Evolutionary conservation across 768 basidiomycete species (phyloP).

Genomic region (Rhodotorula toruloides): DNA sequence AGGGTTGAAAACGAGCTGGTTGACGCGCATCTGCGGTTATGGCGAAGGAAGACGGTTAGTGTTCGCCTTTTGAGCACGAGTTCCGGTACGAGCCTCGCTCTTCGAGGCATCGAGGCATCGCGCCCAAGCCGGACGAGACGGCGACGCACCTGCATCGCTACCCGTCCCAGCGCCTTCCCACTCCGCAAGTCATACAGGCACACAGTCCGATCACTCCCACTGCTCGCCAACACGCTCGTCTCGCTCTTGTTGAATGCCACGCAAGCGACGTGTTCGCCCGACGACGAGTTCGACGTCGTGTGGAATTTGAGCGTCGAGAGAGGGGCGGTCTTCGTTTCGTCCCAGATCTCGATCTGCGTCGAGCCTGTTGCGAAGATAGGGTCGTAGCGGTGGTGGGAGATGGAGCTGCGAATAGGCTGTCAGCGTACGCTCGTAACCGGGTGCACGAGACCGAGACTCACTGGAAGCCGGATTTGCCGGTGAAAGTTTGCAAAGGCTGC

Average conservation of each 20-base stretch:
- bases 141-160: constrained; percentile 72
- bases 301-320: constrained; percentile 39
- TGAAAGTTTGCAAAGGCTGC: constrained; percentile 69
- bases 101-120: not conserved
- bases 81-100: not conserved
- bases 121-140: no score
- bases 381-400: constrained; percentile 87
- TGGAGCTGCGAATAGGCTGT: constrained; percentile 55
- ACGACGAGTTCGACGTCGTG: constrained; percentile 71
- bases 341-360: constrained; percentile 92
- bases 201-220: constrained; percentile 91
- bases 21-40: constrained; percentile 66
- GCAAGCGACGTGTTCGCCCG: constrained; percentile 78
- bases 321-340: constrained; percentile 68
- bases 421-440: constrained; percentile 10
- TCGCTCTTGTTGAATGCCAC: constrained; percentile 93
- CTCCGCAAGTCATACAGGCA: constrained; percentile 94
- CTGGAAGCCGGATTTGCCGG: constrained; percentile 89
- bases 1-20: constrained; percentile 89
- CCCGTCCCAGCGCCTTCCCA: constrained; percentile 85
- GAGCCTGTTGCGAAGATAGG: constrained; percentile 92
- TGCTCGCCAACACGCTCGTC: constrained; percentile 85
- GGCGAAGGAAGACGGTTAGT: not conserved
- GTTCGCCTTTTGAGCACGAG: not conserved
- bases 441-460: constrained; percentile 45